These are phyloP conservation scores for Mariannaea elegans DNA, from an alignment of 2,329 filamentous ascomycete species.

Conservation along the genomic window DNA sequence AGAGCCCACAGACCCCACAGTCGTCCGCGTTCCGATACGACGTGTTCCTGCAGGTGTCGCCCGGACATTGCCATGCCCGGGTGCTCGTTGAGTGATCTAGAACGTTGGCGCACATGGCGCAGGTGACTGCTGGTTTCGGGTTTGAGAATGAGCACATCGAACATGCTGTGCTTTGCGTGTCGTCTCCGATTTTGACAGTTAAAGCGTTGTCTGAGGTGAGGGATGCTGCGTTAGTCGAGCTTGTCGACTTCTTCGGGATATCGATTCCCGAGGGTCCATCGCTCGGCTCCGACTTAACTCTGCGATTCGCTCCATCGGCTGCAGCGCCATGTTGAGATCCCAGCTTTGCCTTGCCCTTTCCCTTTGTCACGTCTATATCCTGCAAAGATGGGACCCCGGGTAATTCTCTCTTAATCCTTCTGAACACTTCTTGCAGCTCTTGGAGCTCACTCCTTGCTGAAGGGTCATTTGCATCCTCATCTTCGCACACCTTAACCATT, in stretches of 20 bases:
- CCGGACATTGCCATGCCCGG: conserved; percentile 71
- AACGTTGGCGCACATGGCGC: conserved; percentile 76
- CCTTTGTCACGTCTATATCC: background rate
- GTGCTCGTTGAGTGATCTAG: conserved; percentile 63
- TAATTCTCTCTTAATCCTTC: conserved; percentile 36
- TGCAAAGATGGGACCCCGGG: background rate
- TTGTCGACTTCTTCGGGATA: background rate
- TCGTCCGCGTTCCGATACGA: conserved; percentile 75
- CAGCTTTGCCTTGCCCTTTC: background rate
- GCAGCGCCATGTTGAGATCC: background rate
- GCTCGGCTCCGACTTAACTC: conserved; percentile 26
- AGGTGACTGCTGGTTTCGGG: conserved; percentile 62
- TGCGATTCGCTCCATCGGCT: background rate
- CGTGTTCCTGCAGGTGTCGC: conserved; percentile 61
- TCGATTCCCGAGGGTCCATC: conserved; percentile 1
- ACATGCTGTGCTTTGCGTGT: conserved; percentile 50
- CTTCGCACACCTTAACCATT: conserved; percentile 79
- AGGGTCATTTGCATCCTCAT: conserved; percentile 65
- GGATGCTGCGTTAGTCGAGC: background rate
- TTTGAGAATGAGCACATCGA: conserved; percentile 76
- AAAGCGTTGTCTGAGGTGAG: background rate
- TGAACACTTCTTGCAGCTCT: conserved; percentile 65
- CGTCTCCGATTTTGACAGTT: background rate
- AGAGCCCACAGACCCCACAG: conserved; percentile 75
- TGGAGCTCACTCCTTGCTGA: conserved; percentile 60